Evolutionary conservation across 1,284 basidiomycete species (phyloP), one percentile per base, ranked within the genome.

Genomic region (Anthracocystis panici-leucophaei): DNA sequence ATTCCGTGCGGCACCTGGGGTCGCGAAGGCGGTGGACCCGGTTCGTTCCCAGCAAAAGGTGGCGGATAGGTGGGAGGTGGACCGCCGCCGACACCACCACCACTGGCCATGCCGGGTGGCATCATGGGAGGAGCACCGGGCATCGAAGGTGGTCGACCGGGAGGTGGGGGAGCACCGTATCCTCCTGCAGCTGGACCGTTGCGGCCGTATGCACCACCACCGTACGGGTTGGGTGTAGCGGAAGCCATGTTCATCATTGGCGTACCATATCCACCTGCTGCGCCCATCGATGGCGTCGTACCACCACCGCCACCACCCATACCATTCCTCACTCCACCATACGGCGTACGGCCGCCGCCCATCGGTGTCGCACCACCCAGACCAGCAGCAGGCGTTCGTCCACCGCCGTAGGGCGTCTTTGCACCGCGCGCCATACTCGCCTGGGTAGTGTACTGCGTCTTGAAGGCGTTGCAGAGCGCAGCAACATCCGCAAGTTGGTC

Each of bases 401-500:
- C 77, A 18, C 77, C 77, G n/a, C 68, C 72, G 18, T 67, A 57
- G 2, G 81, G 79, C 41, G 78, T 80, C 54, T 75, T 69, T 23
- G 75, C 79, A n/a, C 80, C 80, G 9, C 79, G 56, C 11, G 67
- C 73, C 57, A 70, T 72, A 42, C 65, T 62, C 20, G 75, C 74
- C 56, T 80, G 79, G 11, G 82, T 78, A 16, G 81, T 82, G 64
- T 84, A 84, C 68, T 84, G 83, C 58, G 82, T 82, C 74, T 85
- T 85, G 80, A 85, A 85, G 11, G 83, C 81, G 49, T 85, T 85
- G 62, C 75, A 78, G 20, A 84, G 70, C 55, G 79, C 76, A 1
- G 78, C 67, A 9, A 85, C 77, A 62, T 85, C 82, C 38, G 82
- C 78, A 18, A 84, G 63, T 51, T 83, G 81, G 21, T 82, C 75